phyloP scores from a whole-genome alignment of 2,329 filamentous ascomycete genomes.

The Hymenotorrendiella dingleyae region DNA sequence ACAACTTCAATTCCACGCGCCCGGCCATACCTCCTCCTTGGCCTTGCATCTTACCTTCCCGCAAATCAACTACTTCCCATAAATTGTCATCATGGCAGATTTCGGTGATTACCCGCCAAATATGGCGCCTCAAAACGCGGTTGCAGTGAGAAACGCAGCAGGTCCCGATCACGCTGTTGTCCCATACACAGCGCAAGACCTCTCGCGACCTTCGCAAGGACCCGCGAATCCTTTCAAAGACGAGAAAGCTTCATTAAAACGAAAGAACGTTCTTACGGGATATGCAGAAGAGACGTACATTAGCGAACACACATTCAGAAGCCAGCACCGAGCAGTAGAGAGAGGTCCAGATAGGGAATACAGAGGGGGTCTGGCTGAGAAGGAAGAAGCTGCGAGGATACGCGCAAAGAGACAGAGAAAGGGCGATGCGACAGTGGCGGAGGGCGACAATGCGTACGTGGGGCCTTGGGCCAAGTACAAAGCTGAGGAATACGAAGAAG shows the following conservation, averaged over 20 bases:
- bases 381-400: slow-evolving; percentile 63
- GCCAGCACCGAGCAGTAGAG: slow-evolving; percentile 79
- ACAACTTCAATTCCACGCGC: no score
- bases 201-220: slow-evolving; percentile 59
- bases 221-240: slow-evolving; percentile 72
- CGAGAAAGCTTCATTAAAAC: slow-evolving; percentile 55
- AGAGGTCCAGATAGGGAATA: slow-evolving; percentile 54
- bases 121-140: slow-evolving; percentile 58
- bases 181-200: slow-evolving; percentile 64
- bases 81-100: slow-evolving; percentile 49
- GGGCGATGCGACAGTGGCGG: slow-evolving; percentile 75
- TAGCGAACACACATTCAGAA: slow-evolving; percentile 84
- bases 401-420: slow-evolving; percentile 76
- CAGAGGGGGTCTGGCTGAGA: slow-evolving; percentile 51
- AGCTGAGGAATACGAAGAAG: slow-evolving; percentile 66
- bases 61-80: no score
- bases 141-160: slow-evolving; percentile 51
- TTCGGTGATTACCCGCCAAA: slow-evolving; percentile 61
- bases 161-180: slow-evolving; percentile 55
- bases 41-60: no score
- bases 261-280: slow-evolving; percentile 80
- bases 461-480: slow-evolving; percentile 91
- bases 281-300: slow-evolving; percentile 82
- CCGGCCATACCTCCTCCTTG: no score
- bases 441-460: slow-evolving; percentile 82